Evolutionary conservation across 805 yeast species (phyloP), one percentile per base, ranked within the genome.

Genomic region (Lipomyces spencermartinsiae): DNA sequence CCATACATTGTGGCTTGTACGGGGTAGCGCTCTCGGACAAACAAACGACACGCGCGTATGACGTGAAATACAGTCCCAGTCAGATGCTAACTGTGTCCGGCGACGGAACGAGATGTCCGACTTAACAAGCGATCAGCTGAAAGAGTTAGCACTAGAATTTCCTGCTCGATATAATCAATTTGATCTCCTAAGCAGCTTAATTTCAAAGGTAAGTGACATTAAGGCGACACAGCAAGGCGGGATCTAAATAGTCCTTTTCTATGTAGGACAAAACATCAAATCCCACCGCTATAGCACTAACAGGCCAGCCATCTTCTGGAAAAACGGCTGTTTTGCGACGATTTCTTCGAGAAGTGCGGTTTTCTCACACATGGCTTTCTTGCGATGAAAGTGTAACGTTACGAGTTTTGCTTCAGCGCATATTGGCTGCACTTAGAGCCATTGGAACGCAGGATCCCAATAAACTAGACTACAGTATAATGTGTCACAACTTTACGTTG

Each of bases 321-420:
- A 69, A 69, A 43, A 49, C 68, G 2, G 7, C 37, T 12, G 68
- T 64, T 22, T 43, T 58, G 22, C 54, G 43, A 14, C 61, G 59
- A 46, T 69, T 65, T 33, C 35, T 69, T 5, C 33, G 46, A 14
- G 55, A 53, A 10, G 58, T 63, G 7, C 55, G 51, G 29, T 46
- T 55, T 46, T 57, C 63, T 5, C 58, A 63, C 34, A 19, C 66
- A 19, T 68, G 71, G 72, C 60, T 69, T 53, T 19, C 62, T 2
- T 61, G 72, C 49, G 72, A 69, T 43, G 70, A 69, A 34, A 67
- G 70, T 43, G 62, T 59, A 5, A n/a, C 67, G 10, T 29, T 53
- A 14, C 64, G 68, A 33, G 53, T 63, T 14, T 53, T 59, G 19
- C 56, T 66, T 25, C 69, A 66, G 33, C 69, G 69, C 19, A 66